Base-by-base conservation (phyloP, 2,329 filamentous ascomycete species). In the Parastagonospora avenae region DNA sequence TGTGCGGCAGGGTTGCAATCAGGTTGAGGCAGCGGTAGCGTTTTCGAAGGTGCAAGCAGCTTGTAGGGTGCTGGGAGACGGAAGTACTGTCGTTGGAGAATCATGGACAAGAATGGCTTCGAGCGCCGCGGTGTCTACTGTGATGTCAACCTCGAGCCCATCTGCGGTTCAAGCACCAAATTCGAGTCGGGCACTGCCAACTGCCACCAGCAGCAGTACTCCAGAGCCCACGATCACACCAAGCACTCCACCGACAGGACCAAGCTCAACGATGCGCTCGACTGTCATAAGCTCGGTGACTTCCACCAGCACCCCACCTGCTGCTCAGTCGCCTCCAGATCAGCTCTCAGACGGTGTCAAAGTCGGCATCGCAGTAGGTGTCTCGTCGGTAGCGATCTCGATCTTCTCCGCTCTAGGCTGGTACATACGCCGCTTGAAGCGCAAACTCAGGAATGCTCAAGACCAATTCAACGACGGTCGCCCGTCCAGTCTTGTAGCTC, bases 361-460 rank as follows among this genome's bases (percentile, higher is more conserved):
- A 66, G 63, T 53, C 14, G 63, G 62, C 4, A 62, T 68, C n/a
- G 49, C 52, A 12, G 31, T 62, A 29, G 46, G 47, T 30, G 53
- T 66, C 19, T 44, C 56, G 8, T 6, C 58, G 10, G 24, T 64
- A 37, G 47, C 57, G 8, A 32, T 54, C 8, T 32, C 52, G 19
- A 48, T 62, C 42, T 57, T 63, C 41, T 12, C 59, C 16, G 29
- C 46, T 9, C 49, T 62, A 1, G 54, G 37, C n/a, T 56, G 62
- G 51, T 68, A 68, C 52, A 68, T 66, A 42, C 57, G 60, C 2
- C 63, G 59, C 15, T 36, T 68, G 11, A 68, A 64, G 48, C 57
- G 57, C 45, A 56, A 63, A 10, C 54, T 64, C 4, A 32, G 29
- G n/a, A 46, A 49, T 12, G 62, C 56, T 4, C 54, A 65, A 14